phyloP scores from a whole-genome alignment of 1,284 basidiomycete genomes.

The Cryptococcus sp. region DNA sequence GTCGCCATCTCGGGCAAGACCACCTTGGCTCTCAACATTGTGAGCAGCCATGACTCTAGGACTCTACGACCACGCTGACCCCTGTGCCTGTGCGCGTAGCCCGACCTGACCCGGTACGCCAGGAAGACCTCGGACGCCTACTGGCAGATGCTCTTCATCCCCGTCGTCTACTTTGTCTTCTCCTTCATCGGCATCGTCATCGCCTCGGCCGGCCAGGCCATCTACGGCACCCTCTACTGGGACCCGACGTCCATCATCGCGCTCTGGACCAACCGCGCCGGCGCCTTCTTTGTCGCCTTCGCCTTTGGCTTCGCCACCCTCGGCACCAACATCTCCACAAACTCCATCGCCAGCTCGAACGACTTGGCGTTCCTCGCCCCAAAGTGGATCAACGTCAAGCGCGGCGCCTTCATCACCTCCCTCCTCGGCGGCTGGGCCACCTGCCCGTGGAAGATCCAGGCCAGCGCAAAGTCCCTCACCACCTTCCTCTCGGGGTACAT shows the following conservation, averaged over 20 bases:
- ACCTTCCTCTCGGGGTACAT: constrained; percentile 48
- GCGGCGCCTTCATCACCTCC: constrained; percentile 71
- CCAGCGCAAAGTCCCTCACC: constrained; percentile 40
- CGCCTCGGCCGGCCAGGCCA: constrained; percentile 37
- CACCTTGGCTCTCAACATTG: constrained; percentile 42
- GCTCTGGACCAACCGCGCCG: constrained; percentile 56
- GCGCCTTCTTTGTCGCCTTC: constrained; percentile 71
- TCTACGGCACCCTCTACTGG: constrained; percentile 42
- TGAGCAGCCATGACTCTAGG: constrained; percentile 52
- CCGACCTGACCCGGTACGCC: constrained; percentile 39
- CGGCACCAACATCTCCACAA: constrained; percentile 66
- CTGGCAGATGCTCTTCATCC: constrained; percentile 40
- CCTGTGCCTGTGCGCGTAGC: constrained; percentile 7
- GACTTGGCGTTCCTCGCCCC: constrained; percentile 61
- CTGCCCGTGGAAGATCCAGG: constrained; percentile 46
- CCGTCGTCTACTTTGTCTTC: constrained; percentile 39
- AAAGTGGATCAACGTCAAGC: constrained; percentile 66
- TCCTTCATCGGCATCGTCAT: constrained; percentile 56
- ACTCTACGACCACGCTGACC: constrained; percentile 46
- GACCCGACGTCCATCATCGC: constrained; percentile 62
- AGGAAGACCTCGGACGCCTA: constrained; percentile 46
- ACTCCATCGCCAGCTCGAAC: constrained; percentile 72
- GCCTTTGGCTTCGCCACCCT: constrained; percentile 65
- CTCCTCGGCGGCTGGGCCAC: constrained; percentile 65
- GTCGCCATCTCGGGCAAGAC: constrained; percentile 59